Base-by-base conservation (phyloP, 2,329 filamentous ascomycete species). In the Ceratocystis harringtonii region DNA sequence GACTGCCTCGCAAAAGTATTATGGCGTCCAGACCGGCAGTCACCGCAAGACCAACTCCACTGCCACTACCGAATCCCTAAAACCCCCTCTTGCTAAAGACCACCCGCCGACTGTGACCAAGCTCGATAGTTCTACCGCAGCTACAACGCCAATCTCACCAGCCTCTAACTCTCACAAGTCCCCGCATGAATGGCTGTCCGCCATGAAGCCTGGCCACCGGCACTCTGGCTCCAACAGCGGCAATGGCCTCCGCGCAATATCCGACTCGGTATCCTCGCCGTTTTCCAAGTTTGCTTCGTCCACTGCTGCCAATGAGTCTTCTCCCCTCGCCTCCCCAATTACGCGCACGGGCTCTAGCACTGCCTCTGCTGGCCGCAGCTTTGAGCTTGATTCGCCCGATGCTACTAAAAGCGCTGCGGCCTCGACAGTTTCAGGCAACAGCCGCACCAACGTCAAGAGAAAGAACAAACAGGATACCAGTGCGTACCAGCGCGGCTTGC, bases 391-490 rank as follows among this genome's bases (percentile, higher is more conserved):
- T 63, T 90, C 88, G 52, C 83, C 85, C 0, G 87, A 88, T 70
- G 77, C 79, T 0, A 79, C 81, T 61, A 85, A 83, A 73, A 82
- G 79, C 68, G 55, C 62, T 0, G 67, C 60, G 12, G 78, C 79
- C 1, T 73, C 75, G 5, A 74, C 76, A 3, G 80, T 81, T 2
- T 74, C 79, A 2, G 80, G 76, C 72, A 76, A 78, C 72, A 75
- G 77, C 71, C 78, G 75, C 69, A 52, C 62, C 25, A 67, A 68
- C 43, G 57, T 64, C 65, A 77, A 80, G 71, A 81, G 86, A 81
- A 92, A 92, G 75, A 84, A 85, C 63, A 99, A 99, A 78, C 95
- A 97, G 73, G 87, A 90, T 66, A 99, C 94, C 0, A 96, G 92
- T 71, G 94, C 94, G 0, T 99, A 97, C 75, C 89, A 86, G 19